Evolutionary conservation across 352 stramenopile species (phyloP).

Genomic region (Phytophthora foliorum): DNA sequence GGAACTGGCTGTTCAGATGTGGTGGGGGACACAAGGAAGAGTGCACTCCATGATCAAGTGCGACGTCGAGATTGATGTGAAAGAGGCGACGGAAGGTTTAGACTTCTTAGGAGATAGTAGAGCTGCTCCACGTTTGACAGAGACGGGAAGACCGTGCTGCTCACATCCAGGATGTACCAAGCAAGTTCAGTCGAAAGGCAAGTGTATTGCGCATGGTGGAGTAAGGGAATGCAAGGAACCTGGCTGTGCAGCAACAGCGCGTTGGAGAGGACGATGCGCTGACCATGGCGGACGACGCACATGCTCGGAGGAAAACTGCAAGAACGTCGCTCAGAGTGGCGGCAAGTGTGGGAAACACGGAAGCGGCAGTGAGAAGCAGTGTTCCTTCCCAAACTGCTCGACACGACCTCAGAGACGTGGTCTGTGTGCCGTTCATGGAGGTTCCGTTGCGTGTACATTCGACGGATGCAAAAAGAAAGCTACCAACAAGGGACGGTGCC

Average conservation of each 20-base stretch:
- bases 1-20: slow-evolving; percentile 22
- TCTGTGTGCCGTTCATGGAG: slow-evolving; percentile 33
- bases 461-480: slow-evolving; percentile 23
- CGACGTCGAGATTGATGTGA: slow-evolving; percentile 12
- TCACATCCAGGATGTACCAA: slow-evolving; percentile 31
- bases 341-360: slow-evolving; percentile 31
- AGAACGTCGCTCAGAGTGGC: slow-evolving; percentile 15
- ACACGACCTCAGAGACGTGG: slow-evolving; percentile 23
- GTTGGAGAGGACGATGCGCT: slow-evolving; percentile 20
- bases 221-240: slow-evolving; percentile 18
- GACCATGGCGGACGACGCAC: slow-evolving; percentile 25
- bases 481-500: slow-evolving; percentile 28
- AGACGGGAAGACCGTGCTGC: slow-evolving; percentile 10
- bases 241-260: slow-evolving; percentile 15
- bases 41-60: slow-evolving; percentile 35
- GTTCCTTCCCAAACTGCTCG: slow-evolving; percentile 18
- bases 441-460: slow-evolving; percentile 21
- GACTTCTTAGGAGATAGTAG: neutral
- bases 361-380: slow-evolving; percentile 21
- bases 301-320: slow-evolving; percentile 22
- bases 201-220: slow-evolving; percentile 35
- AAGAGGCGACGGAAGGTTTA: neutral
- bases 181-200: slow-evolving; percentile 30
- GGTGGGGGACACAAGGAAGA: slow-evolving; percentile 14
- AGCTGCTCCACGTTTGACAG: neutral